Evolutionary conservation across 495 filamentous ascomycete genomes (phyloP), one percentile per base, ranked within the genome.

Genomic region (Haplographium delicatum): DNA sequence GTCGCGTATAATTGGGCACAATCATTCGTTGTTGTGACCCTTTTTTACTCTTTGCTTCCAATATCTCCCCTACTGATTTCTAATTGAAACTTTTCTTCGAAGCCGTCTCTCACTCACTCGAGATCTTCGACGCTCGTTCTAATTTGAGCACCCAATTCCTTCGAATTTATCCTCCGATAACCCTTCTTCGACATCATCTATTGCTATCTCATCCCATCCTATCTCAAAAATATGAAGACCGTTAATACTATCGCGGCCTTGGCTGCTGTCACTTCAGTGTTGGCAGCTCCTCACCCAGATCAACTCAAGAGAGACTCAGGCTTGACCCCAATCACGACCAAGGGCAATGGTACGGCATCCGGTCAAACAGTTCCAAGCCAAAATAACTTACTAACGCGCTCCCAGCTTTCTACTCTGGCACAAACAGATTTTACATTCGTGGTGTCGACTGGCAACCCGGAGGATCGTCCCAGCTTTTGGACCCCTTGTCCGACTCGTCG

Each of bases 401-500:
- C 2, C 28, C 41, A 62, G 59, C 91, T 44, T 96, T 96, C 78
- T 96, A 90, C 74, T 76, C 85, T 59, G 89, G 88, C 49, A 67
- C 78, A 53, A 67, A 81, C 9, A 84, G 91, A 53, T 97, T 95
- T 79, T 96, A 96, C 66, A 81, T 97, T 44, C 86, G 89, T 37
- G 91, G 91, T 64, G 83, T 97, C 56, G 91, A 96, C 74, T 96
- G 95, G 69, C 91, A 96, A 66, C 91, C 91, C 42, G 90, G 91
- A 53, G 91, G 91, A 52, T 85, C 87, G 18, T 91, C 89, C 19
- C 71, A 82, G 44, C 76, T 86, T 47, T 59, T 50, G 1, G 91
- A 98, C 59, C 91, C 91, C 37, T 82, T 97, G 42, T 82, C 89
- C 43, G 82, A 94, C 59, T 59, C 68, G 15, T 65, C 66, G 0